These are phyloP conservation scores for Zoysia pacifica DNA, from an alignment of 176 grass and related monocot genomes.

Conservation along the genomic window DNA sequence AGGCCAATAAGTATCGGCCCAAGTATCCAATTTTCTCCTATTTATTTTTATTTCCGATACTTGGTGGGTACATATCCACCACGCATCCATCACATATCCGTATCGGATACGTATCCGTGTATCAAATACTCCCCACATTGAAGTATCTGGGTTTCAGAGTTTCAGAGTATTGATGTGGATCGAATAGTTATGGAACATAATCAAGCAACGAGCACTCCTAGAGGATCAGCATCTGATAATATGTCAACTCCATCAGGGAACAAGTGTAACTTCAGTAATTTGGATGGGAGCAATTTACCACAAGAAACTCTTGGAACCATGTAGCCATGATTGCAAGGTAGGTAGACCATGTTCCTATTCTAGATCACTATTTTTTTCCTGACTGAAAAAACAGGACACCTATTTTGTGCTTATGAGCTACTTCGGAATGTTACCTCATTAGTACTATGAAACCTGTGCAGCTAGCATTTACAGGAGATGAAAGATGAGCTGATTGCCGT, in stretches of 20 bases:
- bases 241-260: constrained; percentile 53
- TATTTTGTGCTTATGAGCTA: constrained; percentile 16
- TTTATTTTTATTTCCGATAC: too few relatives aligned
- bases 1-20: too few relatives aligned
- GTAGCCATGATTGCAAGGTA: constrained; percentile 74
- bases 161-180: constrained; percentile 82
- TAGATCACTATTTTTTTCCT: too few relatives aligned
- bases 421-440: constrained; percentile 39
- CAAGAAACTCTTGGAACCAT: constrained; percentile 66
- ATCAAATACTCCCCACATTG: too few relatives aligned
- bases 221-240: constrained; percentile 46
- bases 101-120: too few relatives aligned
- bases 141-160: constrained; percentile 41
- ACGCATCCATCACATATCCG: too few relatives aligned
- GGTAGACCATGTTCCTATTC: background rate
- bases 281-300: constrained; percentile 52
- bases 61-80: too few relatives aligned
- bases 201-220: constrained; percentile 65
- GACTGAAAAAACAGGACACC: background rate
- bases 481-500: constrained; percentile 73
- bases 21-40: too few relatives aligned
- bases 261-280: constrained; percentile 36
- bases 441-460: constrained; percentile 38
- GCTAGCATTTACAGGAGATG: constrained; percentile 71
- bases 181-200: constrained; percentile 93